Evolutionary conservation across 495 filamentous ascomycete genomes (phyloP).

Genomic region (Hypoxylon cercidicola): DNA sequence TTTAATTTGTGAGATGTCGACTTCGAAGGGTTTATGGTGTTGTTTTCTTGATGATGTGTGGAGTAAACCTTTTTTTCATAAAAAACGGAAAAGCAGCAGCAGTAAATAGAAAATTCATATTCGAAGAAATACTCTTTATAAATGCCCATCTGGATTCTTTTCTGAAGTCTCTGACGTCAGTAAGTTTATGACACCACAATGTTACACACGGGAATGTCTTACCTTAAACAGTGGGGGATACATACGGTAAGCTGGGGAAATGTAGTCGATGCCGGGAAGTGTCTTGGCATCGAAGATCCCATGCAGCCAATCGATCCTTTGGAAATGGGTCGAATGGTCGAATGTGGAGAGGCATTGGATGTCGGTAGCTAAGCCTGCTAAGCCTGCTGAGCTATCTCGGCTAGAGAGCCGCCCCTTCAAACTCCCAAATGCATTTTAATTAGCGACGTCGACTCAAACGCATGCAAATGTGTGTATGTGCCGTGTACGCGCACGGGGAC

Average conservation of each 20-base stretch:
- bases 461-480: no score
- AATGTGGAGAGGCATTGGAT: conserved; percentile 27
- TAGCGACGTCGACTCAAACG: no score
- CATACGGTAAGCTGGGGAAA: conserved; percentile 28
- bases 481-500: no score
- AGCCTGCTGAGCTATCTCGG: no score
- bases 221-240: conserved; percentile 31
- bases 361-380: background rate
- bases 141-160: background rate
- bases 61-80: no score
- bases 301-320: conserved; percentile 27
- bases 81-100: no score
- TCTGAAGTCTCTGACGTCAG: conserved; percentile 34
- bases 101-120: no score
- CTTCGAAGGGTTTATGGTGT: background rate
- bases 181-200: conserved; percentile 32
- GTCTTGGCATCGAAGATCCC: conserved; percentile 40
- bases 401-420: background rate
- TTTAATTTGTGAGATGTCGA: background rate
- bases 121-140: conserved; percentile 17
- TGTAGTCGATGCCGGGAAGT: conserved; percentile 10
- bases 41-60: no score
- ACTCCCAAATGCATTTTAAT: no score
- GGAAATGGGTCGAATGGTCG: conserved; percentile 5
- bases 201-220: conserved; percentile 31